Conservation (phyloP, 148 eudicot species). For the Arctostaphylos glauca region DNA sequence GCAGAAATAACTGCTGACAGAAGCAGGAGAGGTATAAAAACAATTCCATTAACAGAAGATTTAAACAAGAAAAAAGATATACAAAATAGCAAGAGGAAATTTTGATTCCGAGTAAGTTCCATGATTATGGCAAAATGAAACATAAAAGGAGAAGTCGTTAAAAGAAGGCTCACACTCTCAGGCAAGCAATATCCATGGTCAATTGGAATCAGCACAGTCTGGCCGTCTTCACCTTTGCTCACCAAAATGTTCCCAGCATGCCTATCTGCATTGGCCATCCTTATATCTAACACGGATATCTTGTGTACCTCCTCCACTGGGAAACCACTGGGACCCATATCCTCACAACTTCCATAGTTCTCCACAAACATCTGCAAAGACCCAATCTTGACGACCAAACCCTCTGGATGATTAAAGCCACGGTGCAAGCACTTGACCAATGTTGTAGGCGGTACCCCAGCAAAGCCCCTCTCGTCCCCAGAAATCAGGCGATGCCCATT, state of each 20-base stretch:
- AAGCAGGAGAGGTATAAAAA: not conserved
- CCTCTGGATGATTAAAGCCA: constrained; percentile 70
- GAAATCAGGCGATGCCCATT: constrained; percentile 51
- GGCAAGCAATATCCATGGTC: constrained; percentile 99
- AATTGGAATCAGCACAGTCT: constrained; percentile 61
- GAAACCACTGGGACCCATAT: constrained; percentile 76
- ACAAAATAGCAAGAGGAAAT: not conserved
- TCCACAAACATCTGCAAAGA: constrained; percentile 88
- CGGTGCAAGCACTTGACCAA: constrained; percentile 63
- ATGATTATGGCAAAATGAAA: not conserved
- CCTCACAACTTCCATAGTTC: constrained; percentile 90
- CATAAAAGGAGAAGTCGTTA: constrained; percentile 1
- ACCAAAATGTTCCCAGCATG: constrained; percentile 89
- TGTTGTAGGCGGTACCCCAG: constrained; percentile 91
- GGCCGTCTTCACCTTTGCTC: constrained; percentile 64
- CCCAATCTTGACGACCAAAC: constrained; percentile 54
- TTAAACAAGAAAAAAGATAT: not conserved
- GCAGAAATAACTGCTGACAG: not conserved
- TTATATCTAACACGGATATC: constrained; percentile 83
- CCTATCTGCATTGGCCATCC: constrained; percentile 97
- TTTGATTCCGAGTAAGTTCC: not conserved
- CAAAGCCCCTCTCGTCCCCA: constrained; percentile 68
- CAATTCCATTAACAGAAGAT: not conserved
- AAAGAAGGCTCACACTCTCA: constrained; percentile 59
- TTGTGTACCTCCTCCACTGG: constrained; percentile 91